These are phyloP conservation scores for Phlegmacium glaucopus DNA, from an alignment of 768 basidiomycete genomes.

Conservation along the genomic window DNA sequence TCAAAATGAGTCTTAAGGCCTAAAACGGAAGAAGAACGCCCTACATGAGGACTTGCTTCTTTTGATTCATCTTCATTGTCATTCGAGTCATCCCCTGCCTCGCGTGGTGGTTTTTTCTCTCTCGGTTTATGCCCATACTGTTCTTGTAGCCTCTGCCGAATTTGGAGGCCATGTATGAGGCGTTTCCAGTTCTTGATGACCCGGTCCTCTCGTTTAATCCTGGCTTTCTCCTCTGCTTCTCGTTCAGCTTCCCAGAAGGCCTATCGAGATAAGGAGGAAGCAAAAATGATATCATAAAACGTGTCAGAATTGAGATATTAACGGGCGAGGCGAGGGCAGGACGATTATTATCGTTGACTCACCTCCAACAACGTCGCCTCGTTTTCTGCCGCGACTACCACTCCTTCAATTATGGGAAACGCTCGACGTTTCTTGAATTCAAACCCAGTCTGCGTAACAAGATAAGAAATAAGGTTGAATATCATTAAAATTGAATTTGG, in stretches of 20 bases:
- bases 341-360: constrained; percentile 8
- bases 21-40: constrained; percentile 2
- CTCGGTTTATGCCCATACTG: constrained; percentile 55
- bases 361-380: constrained; percentile 76
- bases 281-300: constrained; percentile 6
- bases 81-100: constrained; percentile 9
- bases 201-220: constrained; percentile 70
- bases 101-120: constrained; percentile 11
- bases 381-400: constrained; percentile 84
- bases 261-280: constrained; percentile 33
- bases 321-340: constrained; percentile 1
- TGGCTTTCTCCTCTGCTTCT: constrained; percentile 73
- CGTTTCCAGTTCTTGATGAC: constrained; percentile 86
- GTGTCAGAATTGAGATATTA: neutral
- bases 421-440: constrained; percentile 95
- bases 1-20: neutral
- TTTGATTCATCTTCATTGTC: constrained; percentile 12
- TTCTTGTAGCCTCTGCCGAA: constrained; percentile 76
- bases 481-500: neutral
- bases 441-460: constrained; percentile 72
- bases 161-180: constrained; percentile 83
- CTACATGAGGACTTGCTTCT: constrained; percentile 15
- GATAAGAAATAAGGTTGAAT: constrained; percentile 3
- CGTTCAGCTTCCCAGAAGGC: constrained; percentile 84
- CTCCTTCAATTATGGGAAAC: constrained; percentile 77